Evolutionary conservation across 2,329 filamentous ascomycete species (phyloP), one percentile per base, ranked within the genome.

Genomic region (Diaporthe humulicola): DNA sequence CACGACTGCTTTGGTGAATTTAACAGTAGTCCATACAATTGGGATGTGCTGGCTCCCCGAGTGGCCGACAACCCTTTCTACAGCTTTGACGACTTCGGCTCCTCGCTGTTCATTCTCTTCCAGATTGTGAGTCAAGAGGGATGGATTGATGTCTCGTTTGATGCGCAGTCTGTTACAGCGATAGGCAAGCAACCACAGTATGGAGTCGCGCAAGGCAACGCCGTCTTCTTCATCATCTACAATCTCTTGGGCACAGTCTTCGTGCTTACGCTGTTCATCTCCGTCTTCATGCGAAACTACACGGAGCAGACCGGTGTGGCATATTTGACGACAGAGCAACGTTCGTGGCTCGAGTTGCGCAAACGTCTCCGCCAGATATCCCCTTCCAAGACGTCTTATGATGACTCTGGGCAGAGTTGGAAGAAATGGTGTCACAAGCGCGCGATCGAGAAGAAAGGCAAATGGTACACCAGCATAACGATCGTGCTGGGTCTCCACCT

Each of bases 231-330:
- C 82, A 91, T 99, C 73, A 89, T 96, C 6, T 99, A 98, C 91
- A 99, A 99, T 84, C 90, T 99, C 82, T 89, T 99, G 79, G 95
- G 95, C 42, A 97, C 97, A 0, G 96, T 99, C 77, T 99, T 99
- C 85, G 94, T 99, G 76, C 89, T 99, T 81, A 99, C 97, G 1
- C 87, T 99, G 81, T 99, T 99, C 83, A 97, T 99, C 64, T 98
- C 97, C 73, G 97, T 99, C 76, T 99, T 99, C 83, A 99, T 99
- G 97, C 95, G 97, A 76, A 99, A 98, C 83, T 99, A 99, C 84
- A 99, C 97, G 0, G 97, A 99, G 84, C 96, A 98, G 84, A 99
- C 97, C 0, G 97, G 97, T 1, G 97, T 99, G 57, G 97, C 97
- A 3, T 99, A 96, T 82, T 87, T 99, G 79, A 99, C 97, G 1